phyloP scores from a whole-genome alignment of 176 grass and related monocot species.

The Cenchrus fungigraminus region DNA sequence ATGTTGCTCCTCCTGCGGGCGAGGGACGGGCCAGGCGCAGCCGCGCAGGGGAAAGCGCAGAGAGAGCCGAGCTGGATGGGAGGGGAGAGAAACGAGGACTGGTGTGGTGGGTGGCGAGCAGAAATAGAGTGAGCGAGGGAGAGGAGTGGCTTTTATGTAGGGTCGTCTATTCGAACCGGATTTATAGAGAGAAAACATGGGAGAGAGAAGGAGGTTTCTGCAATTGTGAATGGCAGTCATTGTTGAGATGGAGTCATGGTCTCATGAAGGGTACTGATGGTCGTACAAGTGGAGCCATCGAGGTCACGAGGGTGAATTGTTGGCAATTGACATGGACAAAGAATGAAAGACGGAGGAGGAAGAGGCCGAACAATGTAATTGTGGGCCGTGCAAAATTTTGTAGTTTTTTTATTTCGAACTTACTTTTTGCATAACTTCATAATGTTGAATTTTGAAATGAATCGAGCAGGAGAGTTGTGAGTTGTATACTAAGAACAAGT shows the following conservation, averaged over 20 bases:
- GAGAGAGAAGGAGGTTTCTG: neutral
- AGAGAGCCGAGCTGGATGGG: neutral
- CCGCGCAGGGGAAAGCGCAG: neutral
- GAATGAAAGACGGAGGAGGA: neutral
- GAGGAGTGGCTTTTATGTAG: constrained; percentile 56
- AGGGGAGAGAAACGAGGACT: constrained; percentile 15
- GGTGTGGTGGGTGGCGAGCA: constrained; percentile 7
- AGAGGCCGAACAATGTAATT: neutral
- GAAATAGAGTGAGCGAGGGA: constrained; percentile 22
- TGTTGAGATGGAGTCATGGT: constrained; percentile 1
- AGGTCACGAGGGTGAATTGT: constrained; percentile 11
- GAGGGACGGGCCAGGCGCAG: neutral
- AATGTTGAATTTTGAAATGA: neutral
- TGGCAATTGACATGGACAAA: constrained; percentile 8
- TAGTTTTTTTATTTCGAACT: constrained; percentile 17
- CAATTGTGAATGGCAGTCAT: neutral
- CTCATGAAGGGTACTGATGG: neutral
- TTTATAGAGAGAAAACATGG: neutral
- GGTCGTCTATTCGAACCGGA: constrained; percentile 18
- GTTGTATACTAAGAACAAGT: too few relatives aligned
- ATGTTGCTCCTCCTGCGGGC: neutral
- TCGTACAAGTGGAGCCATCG: neutral
- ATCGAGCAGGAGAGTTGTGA: too few relatives aligned
- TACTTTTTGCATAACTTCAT: too few relatives aligned
- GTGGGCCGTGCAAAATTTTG: constrained; percentile 4